These are phyloP conservation scores for Calycina marina DNA, from an alignment of 2,329 filamentous ascomycete genomes.

Conservation along the genomic window DNA sequence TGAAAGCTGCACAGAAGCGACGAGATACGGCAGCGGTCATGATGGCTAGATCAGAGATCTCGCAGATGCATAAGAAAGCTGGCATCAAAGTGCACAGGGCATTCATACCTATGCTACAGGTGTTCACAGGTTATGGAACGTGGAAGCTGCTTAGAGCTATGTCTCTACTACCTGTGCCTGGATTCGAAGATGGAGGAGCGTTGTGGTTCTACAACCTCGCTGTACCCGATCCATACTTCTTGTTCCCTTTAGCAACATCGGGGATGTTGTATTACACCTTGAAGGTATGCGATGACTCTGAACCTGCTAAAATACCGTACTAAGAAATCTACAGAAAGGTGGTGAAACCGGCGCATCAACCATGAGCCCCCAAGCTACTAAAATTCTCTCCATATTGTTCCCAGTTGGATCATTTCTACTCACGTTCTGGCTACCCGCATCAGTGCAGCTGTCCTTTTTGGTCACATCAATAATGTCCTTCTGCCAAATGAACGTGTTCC, in stretches of 20 bases:
- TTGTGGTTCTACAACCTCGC: constrained; percentile 74
- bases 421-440: constrained; percentile 32
- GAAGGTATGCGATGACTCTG: constrained; percentile 12
- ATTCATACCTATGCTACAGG: constrained; percentile 43
- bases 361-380: constrained; percentile 22
- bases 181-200: constrained; percentile 52
- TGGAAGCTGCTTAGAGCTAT: constrained; percentile 68
- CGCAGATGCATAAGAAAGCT: constrained; percentile 33
- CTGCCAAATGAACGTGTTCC: constrained; percentile 31
- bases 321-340: constrained; percentile 25
- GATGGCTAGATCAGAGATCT: constrained; percentile 32
- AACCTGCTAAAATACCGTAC: neutral
- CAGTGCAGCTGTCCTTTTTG: constrained; percentile 49
- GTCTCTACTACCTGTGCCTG: constrained; percentile 65
- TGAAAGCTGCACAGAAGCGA: constrained; percentile 28
- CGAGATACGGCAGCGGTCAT: constrained; percentile 34
- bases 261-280: constrained; percentile 34
- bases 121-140: constrained; percentile 64
- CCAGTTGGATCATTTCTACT: constrained; percentile 38
- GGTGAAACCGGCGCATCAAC: constrained; percentile 31
- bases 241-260: constrained; percentile 55
- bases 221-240: constrained; percentile 58
- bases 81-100: constrained; percentile 38
- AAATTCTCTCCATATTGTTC: constrained; percentile 30
- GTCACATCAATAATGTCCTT: constrained; percentile 25